Percentiles rank a stretch among this genome's conserved stretches.
Conservation (phyloP, 257 asterid genomes). For the Phtheirospermum japonicum region DNA sequence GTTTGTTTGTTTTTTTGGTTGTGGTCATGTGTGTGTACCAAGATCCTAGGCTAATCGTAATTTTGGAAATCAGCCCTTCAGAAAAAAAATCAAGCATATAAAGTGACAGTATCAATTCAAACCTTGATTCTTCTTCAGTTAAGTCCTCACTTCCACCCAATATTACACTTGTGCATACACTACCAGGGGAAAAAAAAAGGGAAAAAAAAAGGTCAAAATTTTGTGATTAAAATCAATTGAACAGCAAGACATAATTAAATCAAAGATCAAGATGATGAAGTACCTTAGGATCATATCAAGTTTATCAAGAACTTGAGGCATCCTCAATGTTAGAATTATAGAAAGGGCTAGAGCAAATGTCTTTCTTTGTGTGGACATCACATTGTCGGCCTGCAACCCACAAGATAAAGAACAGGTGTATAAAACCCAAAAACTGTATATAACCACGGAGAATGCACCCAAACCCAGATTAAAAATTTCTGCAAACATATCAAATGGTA, state of each 20-base stretch:
- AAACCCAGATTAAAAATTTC: neutral
- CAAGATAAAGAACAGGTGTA: constrained; percentile 17
- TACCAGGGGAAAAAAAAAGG: constrained; percentile 33
- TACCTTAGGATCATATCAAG: constrained; percentile 95
- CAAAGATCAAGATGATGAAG: constrained; percentile 23
- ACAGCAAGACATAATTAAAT: constrained; percentile 18
- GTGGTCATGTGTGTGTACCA: neutral
- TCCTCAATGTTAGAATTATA: constrained; percentile 68
- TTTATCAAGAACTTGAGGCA: constrained; percentile 90
- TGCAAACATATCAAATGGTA: constrained; percentile 5
- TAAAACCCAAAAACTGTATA: constrained; percentile 2
- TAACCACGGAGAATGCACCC: constrained; percentile 1
- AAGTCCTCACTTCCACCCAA: constrained; percentile 77
- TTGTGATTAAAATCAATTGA: constrained; percentile 17
- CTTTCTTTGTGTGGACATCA: constrained; percentile 63
- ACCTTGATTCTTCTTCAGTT: constrained; percentile 97
- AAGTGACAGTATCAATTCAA: constrained; percentile 26
- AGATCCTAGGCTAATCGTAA: neutral
- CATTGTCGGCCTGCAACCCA: constrained; percentile 72
- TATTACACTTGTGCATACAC: constrained; percentile 85
- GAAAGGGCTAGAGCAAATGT: constrained; percentile 82
- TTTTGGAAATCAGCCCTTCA: neutral
- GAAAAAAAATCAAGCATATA: neutral
- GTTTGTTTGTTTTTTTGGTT: neutral
- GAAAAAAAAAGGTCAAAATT: constrained; percentile 21